Base-by-base conservation (phyloP, 2,329 filamentous ascomycete genomes). In the Gnomoniopsis smithogilvyi region DNA sequence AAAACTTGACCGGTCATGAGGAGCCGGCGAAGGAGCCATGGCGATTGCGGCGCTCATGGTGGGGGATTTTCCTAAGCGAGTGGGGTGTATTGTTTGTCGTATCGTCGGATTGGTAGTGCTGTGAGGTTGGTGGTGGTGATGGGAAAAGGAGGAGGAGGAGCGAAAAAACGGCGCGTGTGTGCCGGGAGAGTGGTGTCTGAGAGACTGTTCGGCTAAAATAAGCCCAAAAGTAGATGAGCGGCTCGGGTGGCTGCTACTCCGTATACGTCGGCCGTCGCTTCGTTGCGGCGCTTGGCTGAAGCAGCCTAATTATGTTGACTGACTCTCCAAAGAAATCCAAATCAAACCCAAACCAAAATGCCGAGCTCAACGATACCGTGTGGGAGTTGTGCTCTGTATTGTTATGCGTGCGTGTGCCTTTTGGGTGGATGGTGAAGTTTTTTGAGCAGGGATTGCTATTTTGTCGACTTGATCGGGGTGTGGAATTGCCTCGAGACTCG, bases 1-100 rank as follows among this genome's bases (percentile, higher is more conserved):
- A 66, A 82, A 84, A n/a, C 80, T 77, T 60, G 82, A 76, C 71
- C 84, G 78, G 72, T 88, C 85, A 72, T 87, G 84, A 65, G 84
- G 85, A 74, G 84, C 85, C 69, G 85, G 85, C 71, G 85, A 87
- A 65, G 85, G 84, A 70, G 83, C 85, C 85, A 88, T 87, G 68
- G 85, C 83, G 71, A 88, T 82, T 73, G 83, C 84, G 72, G 85
- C 80, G 78, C 84, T 88, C 85, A 88, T 88, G 72, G 67, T 86
- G 67, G 66, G 58, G 54, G 56, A 59, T 4, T 51, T 21, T 36
- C 51, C 46, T 50, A 52, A 33, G 57, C 54, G 19, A 24, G 38
- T 19, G n/a, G 41, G n/a, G 41, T n/a, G 41, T 45, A 2, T 45
- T 15, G 38, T 14, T 3, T 45, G 41, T n/a, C n/a, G 41, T 17